A percentile compares a stretch with the other conserved stretches of the same genome.
Evolutionary conservation across 75 land plant species (phyloP).

Genomic region (Gnetum montanum): DNA sequence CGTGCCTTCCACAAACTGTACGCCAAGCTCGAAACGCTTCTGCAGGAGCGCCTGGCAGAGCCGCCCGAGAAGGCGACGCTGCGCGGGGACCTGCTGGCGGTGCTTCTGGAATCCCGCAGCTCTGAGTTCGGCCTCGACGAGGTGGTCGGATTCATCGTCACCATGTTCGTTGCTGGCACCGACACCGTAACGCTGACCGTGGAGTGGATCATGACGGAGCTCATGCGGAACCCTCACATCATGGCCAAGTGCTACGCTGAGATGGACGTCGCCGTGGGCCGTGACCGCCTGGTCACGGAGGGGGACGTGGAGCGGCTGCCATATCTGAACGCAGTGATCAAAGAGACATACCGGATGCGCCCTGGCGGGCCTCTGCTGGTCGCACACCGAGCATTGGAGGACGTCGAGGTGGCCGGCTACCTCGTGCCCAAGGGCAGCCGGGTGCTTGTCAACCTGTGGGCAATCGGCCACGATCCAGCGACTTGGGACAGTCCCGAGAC

Average conservation of each 20-base stretch:
- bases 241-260: conserved; percentile 28
- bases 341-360: conserved; percentile 31
- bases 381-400: conserved; percentile 20
- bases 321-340: conserved; percentile 27
- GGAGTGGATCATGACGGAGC: conserved; percentile 37
- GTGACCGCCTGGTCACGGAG: conserved; percentile 18
- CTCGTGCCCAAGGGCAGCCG: not conserved
- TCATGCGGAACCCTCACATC: conserved; percentile 26
- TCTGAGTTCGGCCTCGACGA: not conserved
- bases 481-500: conserved; percentile 30
- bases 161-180: conserved; percentile 3
- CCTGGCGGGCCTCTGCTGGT: conserved; percentile 28
- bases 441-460: not conserved
- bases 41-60: too few relatives aligned
- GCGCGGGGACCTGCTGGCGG: conserved; percentile 17
- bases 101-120: conserved; percentile 4
- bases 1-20: too few relatives aligned
- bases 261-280: conserved; percentile 14
- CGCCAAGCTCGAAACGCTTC: too few relatives aligned
- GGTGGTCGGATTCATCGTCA: not conserved
- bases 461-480: conserved; percentile 18
- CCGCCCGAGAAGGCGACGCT: too few relatives aligned
- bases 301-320: conserved; percentile 12
- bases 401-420: not conserved
- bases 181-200: conserved; percentile 23